A percentile compares a stretch with the other conserved stretches of the same genome.
These are phyloP conservation scores for Plenodomus biglobosus DNA, from an alignment of 2,329 filamentous ascomycete genomes.

Conservation along the genomic window DNA sequence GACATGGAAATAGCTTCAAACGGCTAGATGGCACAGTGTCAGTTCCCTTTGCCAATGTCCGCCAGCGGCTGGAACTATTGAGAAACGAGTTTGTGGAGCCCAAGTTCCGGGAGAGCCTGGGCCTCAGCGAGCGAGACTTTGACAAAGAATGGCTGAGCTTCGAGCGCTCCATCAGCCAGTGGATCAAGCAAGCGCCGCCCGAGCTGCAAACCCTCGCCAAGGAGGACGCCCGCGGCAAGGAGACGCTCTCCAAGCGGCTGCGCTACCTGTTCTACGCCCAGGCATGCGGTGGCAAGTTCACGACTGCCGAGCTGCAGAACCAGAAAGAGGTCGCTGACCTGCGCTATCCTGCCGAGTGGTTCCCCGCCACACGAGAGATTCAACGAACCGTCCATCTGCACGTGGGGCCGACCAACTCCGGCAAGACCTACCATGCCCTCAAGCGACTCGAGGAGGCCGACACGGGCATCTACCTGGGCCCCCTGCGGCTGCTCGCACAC, in stretches of 20 bases:
- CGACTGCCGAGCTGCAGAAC: constrained; percentile 40
- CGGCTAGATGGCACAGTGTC: not conserved
- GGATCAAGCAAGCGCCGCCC: constrained; percentile 22
- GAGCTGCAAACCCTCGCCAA: constrained; percentile 19
- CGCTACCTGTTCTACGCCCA: constrained; percentile 64
- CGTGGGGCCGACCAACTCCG: constrained; percentile 95
- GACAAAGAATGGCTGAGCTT: constrained; percentile 33
- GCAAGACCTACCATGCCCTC: constrained; percentile 94
- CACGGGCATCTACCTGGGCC: constrained; percentile 85
- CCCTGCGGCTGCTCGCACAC: constrained; percentile 83
- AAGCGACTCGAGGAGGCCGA: constrained; percentile 76
- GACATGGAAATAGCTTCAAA: too few species aligned
- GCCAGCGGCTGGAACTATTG: constrained; percentile 16
- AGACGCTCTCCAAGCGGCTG: constrained; percentile 56
- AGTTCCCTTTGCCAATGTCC: constrained; percentile 6
- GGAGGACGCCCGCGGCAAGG: constrained; percentile 14
- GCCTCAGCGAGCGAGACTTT: constrained; percentile 27
- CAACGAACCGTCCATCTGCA: constrained; percentile 87
- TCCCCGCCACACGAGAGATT: constrained; percentile 75
- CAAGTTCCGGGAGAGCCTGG: constrained; percentile 29
- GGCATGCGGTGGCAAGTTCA: constrained; percentile 37
- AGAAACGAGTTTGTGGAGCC: constrained; percentile 17
- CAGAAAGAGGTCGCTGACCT: constrained; percentile 68
- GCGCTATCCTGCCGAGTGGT: constrained; percentile 91
- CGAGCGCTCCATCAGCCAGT: constrained; percentile 19